Evolutionary conservation across 192 early-diverging fungal species (phyloP), one percentile per base, ranked within the genome.

Genomic region (Oehlia diaphana): DNA sequence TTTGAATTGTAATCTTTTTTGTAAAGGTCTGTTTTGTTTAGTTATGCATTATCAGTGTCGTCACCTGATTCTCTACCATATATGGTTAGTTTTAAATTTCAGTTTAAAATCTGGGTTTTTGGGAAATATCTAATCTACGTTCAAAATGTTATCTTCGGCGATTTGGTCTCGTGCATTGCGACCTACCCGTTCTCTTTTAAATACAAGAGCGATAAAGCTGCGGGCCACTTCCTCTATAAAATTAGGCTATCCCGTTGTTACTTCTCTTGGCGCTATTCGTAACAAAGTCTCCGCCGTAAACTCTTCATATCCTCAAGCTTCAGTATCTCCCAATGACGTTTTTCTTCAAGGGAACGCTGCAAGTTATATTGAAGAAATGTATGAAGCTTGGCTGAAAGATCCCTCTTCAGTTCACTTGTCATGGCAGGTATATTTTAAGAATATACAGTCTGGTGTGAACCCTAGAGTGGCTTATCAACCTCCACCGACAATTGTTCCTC

Each of bases 391-490:
- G 94, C 88, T 90, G 42, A 89, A 89, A 80, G 95, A 99, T 78
- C 97, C 98, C 16, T 86, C 85, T 61, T 93, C 94, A 7, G 98
- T 99, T 28, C 96, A 98, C 84, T 87, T 94, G 62, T 97, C 96
- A 71, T 99, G 98, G 98, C 96, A 96, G 81, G 89, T 94, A 16
- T 99, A 99, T 89, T 99, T 99, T 83, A 91, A 90, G 83, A 93
- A 93, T 84, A 88, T 95, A 71, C 84, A 88, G 78, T 85, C 87
- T 28, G 92, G 93, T 42, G 82, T 90, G 47, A 84, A 86, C 74
- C 86, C 92, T 14, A 86, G 87, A 0, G 88, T 92, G 72, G 93
- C 96, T 39, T 96, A 95, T 87, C 87, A 90, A 70, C 81, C 95
- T 68, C 92, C 98, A 50, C 95, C 94, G 13, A 93, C 90, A 58